phyloP scores from a whole-genome alignment of 768 basidiomycete species.

The Basidioascus undulatus region DNA sequence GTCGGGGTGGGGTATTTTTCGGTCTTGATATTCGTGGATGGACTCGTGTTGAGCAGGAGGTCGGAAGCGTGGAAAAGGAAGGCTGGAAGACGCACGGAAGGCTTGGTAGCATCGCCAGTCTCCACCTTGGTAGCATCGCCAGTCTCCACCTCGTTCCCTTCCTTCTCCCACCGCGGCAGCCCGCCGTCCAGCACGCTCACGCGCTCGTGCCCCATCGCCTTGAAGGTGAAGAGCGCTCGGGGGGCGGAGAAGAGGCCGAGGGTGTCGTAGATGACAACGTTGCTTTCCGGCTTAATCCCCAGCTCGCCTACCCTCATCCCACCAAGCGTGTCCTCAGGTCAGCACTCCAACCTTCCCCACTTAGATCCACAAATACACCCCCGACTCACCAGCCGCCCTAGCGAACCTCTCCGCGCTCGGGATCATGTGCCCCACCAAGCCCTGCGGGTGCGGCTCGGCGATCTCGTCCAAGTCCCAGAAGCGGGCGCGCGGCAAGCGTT shows the following conservation, averaged over 20 bases:
- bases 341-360: neutral
- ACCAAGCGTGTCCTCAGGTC: neutral
- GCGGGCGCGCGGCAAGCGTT: conserved; percentile 32
- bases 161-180: conserved; percentile 51
- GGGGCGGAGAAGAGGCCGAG: conserved; percentile 81
- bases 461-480: conserved; percentile 9
- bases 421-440: conserved; percentile 89
- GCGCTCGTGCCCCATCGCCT: conserved; percentile 61
- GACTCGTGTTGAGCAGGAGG: neutral
- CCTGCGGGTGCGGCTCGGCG: conserved; percentile 38
- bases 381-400: conserved; percentile 47
- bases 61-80: neutral
- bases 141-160: conserved; percentile 32
- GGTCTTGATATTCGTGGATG: neutral
- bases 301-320: conserved; percentile 28
- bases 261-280: conserved; percentile 76
- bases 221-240: conserved; percentile 81
- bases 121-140: conserved; percentile 11
- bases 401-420: conserved; percentile 47
- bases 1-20: conserved; percentile 3
- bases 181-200: conserved; percentile 87
- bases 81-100: conserved; percentile 1
- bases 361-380: neutral
- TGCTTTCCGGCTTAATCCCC: conserved; percentile 45
- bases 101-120: conserved; percentile 8